Percentiles rank a stretch among this genome's conserved stretches.
phyloP scores from a whole-genome alignment of 495 filamentous ascomycete species.

The Talaromyces nanjingensis region DNA sequence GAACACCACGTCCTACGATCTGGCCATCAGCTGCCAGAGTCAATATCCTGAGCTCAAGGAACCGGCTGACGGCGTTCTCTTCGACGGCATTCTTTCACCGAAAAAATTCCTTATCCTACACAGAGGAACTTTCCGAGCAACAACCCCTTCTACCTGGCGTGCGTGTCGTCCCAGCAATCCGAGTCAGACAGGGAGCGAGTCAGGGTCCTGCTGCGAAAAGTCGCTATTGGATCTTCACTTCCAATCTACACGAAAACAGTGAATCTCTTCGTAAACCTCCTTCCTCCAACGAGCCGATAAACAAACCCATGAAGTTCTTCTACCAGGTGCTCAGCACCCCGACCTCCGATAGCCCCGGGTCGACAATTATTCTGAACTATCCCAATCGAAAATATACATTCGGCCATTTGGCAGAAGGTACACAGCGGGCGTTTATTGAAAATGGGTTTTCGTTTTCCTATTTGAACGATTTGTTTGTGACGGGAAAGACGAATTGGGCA shows the following conservation, averaged over 20 bases:
- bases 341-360: constrained; percentile 85
- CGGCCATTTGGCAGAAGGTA: constrained; percentile 75
- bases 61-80: background rate
- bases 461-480: constrained; percentile 70
- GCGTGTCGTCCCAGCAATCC: background rate
- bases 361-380: constrained; percentile 66
- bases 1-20: constrained; percentile 10
- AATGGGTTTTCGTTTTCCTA: constrained; percentile 51
- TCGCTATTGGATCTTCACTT: background rate
- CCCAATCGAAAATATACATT: constrained; percentile 81
- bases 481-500: constrained; percentile 67
- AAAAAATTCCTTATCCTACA: background rate
- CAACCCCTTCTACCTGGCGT: background rate
- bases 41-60: background rate
- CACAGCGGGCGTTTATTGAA: constrained; percentile 69
- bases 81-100: background rate
- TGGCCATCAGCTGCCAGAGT: background rate
- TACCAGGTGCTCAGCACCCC: constrained; percentile 73
- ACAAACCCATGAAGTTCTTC: constrained; percentile 55
- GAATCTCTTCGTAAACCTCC: background rate
- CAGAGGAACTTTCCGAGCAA: background rate
- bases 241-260: background rate
- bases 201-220: background rate
- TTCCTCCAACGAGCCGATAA: background rate
- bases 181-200: background rate